Base-by-base conservation (phyloP, 371 early-diverging fungal genomes). In the Zychaea mexicana region DNA sequence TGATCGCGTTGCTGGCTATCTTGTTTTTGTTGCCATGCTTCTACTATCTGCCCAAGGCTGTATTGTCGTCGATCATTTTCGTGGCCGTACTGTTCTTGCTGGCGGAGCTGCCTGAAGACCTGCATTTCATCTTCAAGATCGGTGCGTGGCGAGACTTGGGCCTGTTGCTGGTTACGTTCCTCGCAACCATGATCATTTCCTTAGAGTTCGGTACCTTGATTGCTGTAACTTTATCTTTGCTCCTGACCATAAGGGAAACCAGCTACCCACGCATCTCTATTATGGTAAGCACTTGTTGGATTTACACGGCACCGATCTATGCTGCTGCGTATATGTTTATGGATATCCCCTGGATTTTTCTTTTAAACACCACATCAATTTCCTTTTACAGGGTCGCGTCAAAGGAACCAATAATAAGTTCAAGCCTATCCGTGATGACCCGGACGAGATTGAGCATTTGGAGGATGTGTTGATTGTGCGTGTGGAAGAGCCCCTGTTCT, bases 171-270 rank as follows among this genome's bases (percentile, higher is more conserved):
- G 73, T 94, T 57, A 95, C 94, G 9, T 96, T 95, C 66, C 62
- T 90, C 5, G 84, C 89, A 19, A 96, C 97, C 24, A 84, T 96
- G 47, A 73, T 90, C 7, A 82, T 96, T 10, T 94, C 94, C 0
- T 83, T 96, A 33, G 97, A 97, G 74, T 90, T 90, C 30, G 98
- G 98, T 38, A 94, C 95, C 0, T 71, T 98, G 57, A 71, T 96
- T 36, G 92, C 95, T 27, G 90, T 98, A 17, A 86, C 89, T 0
- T 74, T 94, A 7, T 93, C 94, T 2, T 83, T 98, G 31, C 68
- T 97, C 46, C 82, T 95, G 46, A 96, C 96, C 21, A 89, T 98
- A 60, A 91, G 92, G 74, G 90, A 95, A 64, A 92, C 95, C 2
- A 96, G 94, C 63, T 84, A 88, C 61, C 94, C 93, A 6, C 82